A percentile compares a stretch with the other conserved stretches of the same genome.
Conservation (phyloP, 345 rosid species). For the Garcia nutans region DNA sequence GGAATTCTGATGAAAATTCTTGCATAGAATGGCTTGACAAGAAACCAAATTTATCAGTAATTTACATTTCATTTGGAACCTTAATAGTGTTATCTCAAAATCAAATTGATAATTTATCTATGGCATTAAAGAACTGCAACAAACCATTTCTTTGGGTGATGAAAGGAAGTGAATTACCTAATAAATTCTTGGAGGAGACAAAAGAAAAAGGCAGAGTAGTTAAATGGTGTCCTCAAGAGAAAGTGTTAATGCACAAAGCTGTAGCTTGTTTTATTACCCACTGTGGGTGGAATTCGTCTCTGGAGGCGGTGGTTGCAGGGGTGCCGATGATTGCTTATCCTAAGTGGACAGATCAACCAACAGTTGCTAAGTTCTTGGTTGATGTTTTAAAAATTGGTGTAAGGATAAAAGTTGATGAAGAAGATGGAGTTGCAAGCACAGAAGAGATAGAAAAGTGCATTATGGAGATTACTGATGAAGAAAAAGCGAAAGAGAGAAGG, state of each 20-base stretch:
- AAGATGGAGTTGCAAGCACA: conserved; percentile 17
- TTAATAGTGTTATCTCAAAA: conserved; percentile 27
- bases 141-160: conserved; percentile 59
- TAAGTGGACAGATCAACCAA: conserved; percentile 46
- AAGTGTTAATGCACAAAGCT: conserved; percentile 40
- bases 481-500: conserved; percentile 31
- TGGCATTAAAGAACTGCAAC: conserved; percentile 35
- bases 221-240: conserved; percentile 55
- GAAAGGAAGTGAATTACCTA: conserved; percentile 26
- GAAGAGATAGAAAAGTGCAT: conserved; percentile 49
- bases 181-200: conserved; percentile 28
- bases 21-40: conserved; percentile 61
- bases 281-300: conserved; percentile 62
- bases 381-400: conserved; percentile 51
- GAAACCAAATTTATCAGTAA: conserved; percentile 42
- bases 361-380: conserved; percentile 38
- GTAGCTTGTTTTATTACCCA: conserved; percentile 55
- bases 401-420: conserved; percentile 35
- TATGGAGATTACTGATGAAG: conserved; percentile 34
- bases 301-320: conserved; percentile 47
- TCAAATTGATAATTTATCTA: conserved; percentile 42
- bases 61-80: conserved; percentile 68
- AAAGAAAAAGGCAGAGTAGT: conserved; percentile 41
- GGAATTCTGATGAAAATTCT: conserved; percentile 35
- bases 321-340: conserved; percentile 55